Base-by-base conservation (phyloP, 345 rosid genomes). In the Gossypium turneri region DNA sequence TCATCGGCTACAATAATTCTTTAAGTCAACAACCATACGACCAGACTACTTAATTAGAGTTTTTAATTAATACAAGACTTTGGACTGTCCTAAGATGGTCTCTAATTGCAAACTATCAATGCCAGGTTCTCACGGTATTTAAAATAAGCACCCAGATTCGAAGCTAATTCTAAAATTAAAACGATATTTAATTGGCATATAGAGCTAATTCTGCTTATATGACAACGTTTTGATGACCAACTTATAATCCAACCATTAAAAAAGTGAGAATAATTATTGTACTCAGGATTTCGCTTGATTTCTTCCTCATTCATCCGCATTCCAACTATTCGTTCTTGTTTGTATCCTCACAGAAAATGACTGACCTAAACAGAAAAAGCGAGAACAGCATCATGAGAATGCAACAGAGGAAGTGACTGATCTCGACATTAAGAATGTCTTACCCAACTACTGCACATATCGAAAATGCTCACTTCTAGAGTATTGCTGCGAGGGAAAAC, bases 361-460 rank as follows among this genome's bases (percentile, higher is more conserved):
- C 98, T 91, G 75, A 90, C 92, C 97, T 94, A 83, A 78, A 83
- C 41, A 73, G 6, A 4, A 34, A 73, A 64, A 15, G 45, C 45
- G 25, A 61, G 47, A 69, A 24, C 27, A 27, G 34, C 53, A 17
- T 47, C 16, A 48, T n/a, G n/a, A 24, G n/a, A 47, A 73, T 43
- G 57, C 43, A 50, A 60, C 34, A 24, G 17, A 73, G 53, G 48
- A 48, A 45, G 53, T 20, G 55, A 45, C 57, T 11, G 24, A 44
- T 55, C 45, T 20, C 29, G 29, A 61, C 10, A 65, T 67, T 47
- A 51, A 52, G 70, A 62, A 52, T 50, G 13, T 52, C 92, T 62
- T 81, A 92, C 97, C 97, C 97, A 92, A 87, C 97, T 92, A 84
- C 98, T 88, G 82, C 94, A 94, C 89, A 90, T 88, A 80, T 94